Base-by-base conservation (phyloP, 176 grass and related monocot species). In the Guadua angustifolia region DNA sequence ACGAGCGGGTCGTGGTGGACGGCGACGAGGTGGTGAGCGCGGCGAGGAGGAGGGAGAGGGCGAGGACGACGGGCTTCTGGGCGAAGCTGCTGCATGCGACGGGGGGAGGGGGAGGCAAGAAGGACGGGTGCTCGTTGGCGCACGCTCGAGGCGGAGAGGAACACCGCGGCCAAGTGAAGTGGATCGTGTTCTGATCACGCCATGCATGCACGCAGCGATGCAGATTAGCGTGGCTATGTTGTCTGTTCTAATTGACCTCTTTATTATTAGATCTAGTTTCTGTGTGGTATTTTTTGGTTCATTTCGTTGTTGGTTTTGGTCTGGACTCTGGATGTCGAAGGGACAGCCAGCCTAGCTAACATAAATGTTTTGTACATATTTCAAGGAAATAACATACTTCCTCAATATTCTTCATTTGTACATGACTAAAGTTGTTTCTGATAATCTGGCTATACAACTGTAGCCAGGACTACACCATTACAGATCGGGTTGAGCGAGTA, bases 151-250 rank as follows among this genome's bases (percentile, higher is more conserved):
- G 73, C 86, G 53, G 95, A 86, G 46, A 89, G 75, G 78, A 63
- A 45, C 57, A 58, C 92, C 49, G 76, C 73, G 2, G 79, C 82
- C n/a, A 94, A 93, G 79, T 93, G 90, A 90, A 83, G 79, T 93
- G 88, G 92, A 85, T 93, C n/a, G 58, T 78, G 0, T 91, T 91
- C 84, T 84, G 78, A 75, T 50, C 60, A 8, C 24, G 44, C 69
- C 73, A 24, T 46, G 69, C 77, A 60, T 42, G 49, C 71, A 75
- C 1, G 71, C 81, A 57, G 13, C n/a, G n/a, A n/a, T n/a, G n/a
- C n/a, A n/a, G n/a, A 87, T 83, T 53, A 24, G 42, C 64, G 29
- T 52, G 51, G 66, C 32, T 26, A 47, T 79, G 65, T 66, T 18
- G 46, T 10, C 66, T 65, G 33, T 69, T 62, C 40, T 29, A 1